Percentiles rank a stretch among this genome's conserved stretches.
Conservation (phyloP, 345 rosid species). For the Pistacia vera region DNA sequence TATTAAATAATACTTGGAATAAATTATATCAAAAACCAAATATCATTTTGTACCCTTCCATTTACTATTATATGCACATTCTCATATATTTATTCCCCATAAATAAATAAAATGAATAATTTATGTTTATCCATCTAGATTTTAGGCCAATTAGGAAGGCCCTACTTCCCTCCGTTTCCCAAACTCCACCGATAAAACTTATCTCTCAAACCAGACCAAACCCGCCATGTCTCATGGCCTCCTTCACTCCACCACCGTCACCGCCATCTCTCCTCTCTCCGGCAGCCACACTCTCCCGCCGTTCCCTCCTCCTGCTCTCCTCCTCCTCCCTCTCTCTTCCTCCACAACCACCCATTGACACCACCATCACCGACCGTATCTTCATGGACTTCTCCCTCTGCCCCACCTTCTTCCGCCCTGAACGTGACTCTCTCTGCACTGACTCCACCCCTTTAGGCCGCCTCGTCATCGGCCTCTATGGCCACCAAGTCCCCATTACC, state of each 20-base stretch:
- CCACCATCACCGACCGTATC: conserved; percentile 84
- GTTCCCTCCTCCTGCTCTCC: conserved; percentile 47
- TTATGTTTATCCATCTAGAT: neutral
- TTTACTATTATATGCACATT: too few relatives aligned
- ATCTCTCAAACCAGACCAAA: neutral
- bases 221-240: conserved; percentile 32
- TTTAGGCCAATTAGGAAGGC: neutral
- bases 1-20: too few relatives aligned
- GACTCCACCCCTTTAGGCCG: conserved; percentile 77
- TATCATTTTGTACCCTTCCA: too few relatives aligned
- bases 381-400: conserved; percentile 90
- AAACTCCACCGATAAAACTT: neutral
- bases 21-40: too few relatives aligned
- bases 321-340: conserved; percentile 24
- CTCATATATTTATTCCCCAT: too few relatives aligned
- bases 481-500: conserved; percentile 70
- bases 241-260: conserved; percentile 27
- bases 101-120: too few relatives aligned
- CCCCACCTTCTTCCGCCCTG: conserved; percentile 69
- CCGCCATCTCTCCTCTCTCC: conserved; percentile 23
- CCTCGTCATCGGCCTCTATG: conserved; percentile 76
- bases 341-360: conserved; percentile 42
- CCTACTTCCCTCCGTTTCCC: neutral
- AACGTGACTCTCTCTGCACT: conserved; percentile 46
- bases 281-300: conserved; percentile 33